phyloP scores from a whole-genome alignment of 441 rosid genomes.

The Breynia disticha region DNA sequence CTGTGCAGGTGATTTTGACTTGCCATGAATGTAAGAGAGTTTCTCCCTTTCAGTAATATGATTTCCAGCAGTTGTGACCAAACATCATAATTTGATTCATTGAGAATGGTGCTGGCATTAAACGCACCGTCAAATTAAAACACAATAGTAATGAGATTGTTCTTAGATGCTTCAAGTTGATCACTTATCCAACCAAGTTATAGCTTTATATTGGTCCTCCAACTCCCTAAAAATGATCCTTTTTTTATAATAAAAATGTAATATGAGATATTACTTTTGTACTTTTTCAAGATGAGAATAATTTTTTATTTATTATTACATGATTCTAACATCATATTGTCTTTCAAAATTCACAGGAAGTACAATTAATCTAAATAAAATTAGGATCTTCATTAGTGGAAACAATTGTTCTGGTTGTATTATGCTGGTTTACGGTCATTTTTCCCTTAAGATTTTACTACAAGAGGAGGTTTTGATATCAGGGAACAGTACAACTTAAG shows the following conservation, averaged over 20 bases:
- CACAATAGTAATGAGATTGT: no score
- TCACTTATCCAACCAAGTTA: slow-evolving; percentile 18
- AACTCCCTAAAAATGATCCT: slow-evolving; percentile 50
- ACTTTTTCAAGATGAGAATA: neutral
- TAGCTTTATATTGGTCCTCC: slow-evolving; percentile 30
- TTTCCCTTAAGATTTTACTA: slow-evolving; percentile 44
- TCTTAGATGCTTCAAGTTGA: no score
- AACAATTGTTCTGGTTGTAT: neutral
- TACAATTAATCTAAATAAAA: no score
- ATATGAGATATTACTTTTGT: neutral
- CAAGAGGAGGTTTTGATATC: slow-evolving; percentile 38
- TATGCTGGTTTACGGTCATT: neutral
- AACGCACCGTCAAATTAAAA: no score
- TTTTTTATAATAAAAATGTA: slow-evolving; percentile 63
- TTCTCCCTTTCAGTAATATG: no score
- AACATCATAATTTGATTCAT: no score
- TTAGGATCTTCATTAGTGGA: no score
- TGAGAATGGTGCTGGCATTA: no score
- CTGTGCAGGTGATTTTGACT: no score
- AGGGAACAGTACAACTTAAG: slow-evolving; percentile 32
- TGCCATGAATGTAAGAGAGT: no score
- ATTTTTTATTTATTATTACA: slow-evolving; percentile 3
- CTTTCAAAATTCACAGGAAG: no score
- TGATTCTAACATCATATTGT: slow-evolving; percentile 1
- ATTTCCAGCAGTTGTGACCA: no score